phyloP scores from a whole-genome alignment of 106 monocot species.

The Acorus calamus region DNA sequence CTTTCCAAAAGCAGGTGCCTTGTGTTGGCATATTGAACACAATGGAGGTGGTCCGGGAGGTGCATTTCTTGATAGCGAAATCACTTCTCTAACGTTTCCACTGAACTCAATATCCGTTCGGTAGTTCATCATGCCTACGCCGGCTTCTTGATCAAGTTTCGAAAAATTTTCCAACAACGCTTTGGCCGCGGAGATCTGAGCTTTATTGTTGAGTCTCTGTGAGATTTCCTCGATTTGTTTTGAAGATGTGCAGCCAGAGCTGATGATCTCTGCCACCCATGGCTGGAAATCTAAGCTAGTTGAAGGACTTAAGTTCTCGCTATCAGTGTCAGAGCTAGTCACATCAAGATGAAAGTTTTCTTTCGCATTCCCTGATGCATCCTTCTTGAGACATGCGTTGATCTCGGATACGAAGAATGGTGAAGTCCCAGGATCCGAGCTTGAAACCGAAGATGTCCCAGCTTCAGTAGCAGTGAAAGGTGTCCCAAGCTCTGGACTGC shows the following conservation, averaged over 20 bases:
- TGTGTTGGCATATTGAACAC: constrained; percentile 84
- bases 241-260: constrained; percentile 7
- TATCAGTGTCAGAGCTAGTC: constrained; percentile 43
- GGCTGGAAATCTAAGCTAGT: constrained; percentile 23
- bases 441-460: constrained; percentile 69
- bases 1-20: constrained; percentile 72
- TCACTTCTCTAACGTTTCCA: constrained; percentile 47
- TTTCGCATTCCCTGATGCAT: constrained; percentile 8
- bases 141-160: constrained; percentile 30
- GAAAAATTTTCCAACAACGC: constrained; percentile 33
- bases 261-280: constrained; percentile 36
- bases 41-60: constrained; percentile 69
- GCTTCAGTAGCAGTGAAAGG: constrained; percentile 64
- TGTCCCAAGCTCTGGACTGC: constrained; percentile 78
- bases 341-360: constrained; percentile 16
- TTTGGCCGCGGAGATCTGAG: constrained; percentile 25
- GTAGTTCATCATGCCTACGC: constrained; percentile 13
- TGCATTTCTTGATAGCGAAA: constrained; percentile 36
- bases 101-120: constrained; percentile 27
- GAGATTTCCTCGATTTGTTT: constrained; percentile 23
- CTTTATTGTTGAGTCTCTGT: constrained; percentile 13
- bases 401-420: constrained; percentile 52
- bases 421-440: constrained; percentile 78
- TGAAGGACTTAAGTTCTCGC: constrained; percentile 17
- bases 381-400: constrained; percentile 25